Percentiles rank a stretch among this genome's conserved stretches.
These are phyloP conservation scores for Salix exigua DNA, from an alignment of 345 rosid genomes.

Conservation along the genomic window DNA sequence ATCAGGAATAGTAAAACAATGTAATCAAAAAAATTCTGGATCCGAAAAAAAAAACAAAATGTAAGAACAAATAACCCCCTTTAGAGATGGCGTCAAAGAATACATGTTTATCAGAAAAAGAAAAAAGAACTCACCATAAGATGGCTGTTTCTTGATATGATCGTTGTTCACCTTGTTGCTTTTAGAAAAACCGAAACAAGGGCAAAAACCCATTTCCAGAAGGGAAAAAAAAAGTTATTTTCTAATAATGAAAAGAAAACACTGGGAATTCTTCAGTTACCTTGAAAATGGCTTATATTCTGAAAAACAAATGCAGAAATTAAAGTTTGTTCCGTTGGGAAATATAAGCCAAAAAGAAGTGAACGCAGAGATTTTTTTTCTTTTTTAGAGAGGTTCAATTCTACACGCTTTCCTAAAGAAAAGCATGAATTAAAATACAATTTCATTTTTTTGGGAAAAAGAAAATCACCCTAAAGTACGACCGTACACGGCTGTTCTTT, in stretches of 20 bases:
- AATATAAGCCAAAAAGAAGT: background rate
- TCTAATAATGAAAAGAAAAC: background rate
- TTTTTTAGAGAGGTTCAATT: background rate
- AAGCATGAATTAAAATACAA: too few relatives aligned
- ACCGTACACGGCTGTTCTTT: background rate
- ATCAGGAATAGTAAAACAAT: background rate
- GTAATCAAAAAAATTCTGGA: background rate
- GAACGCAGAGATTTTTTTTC: background rate
- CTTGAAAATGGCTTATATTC: background rate
- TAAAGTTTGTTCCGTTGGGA: background rate
- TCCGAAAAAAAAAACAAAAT: background rate
- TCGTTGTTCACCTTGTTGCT: constrained; percentile 17
- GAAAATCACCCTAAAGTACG: background rate
- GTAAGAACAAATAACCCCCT: background rate
- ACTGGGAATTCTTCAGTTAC: background rate
- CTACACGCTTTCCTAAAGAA: background rate
- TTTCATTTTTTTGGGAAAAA: too few relatives aligned
- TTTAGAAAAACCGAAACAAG: constrained; percentile 44
- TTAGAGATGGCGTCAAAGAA: background rate
- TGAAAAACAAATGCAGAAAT: too few relatives aligned
- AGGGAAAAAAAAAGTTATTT: background rate
- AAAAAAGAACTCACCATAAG: background rate
- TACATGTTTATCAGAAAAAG: background rate
- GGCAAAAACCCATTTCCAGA: constrained; percentile 38
- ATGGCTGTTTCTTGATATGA: background rate